Evolutionary conservation across 306 rosid species (phyloP), one percentile per base, ranked within the genome.

Genomic region (Quillaja saponaria): DNA sequence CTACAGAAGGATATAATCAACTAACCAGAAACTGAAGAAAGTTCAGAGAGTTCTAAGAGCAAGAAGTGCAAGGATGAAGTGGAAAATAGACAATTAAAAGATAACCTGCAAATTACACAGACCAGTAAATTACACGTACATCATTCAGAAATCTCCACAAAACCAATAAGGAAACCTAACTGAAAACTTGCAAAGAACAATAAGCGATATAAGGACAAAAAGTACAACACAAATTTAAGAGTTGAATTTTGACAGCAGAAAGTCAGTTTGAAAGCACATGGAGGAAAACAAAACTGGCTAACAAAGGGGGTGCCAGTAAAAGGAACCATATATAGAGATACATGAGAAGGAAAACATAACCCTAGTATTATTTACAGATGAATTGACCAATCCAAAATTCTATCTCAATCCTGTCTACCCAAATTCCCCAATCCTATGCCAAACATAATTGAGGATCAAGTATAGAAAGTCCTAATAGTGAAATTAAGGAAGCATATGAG

Each of bases 21-120:
- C 49, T 10, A 55, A 45, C 62, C 39, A 25, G 13, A 34, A 14
- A 37, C n/a, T 9, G 46, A 46, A 44, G 59, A 63, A 58, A 47
- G 2, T 31, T 52, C 12, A 47, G 67, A 49, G 66, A 70, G 8
- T 41, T 53, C 57, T 20, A 46, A 41, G 49, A 55, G 14, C 18
- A 16, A 47, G 3, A 60, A 14, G 59, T 37, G 38, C 46, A 46
- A 40, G 40, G 37, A 67, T 4, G 54, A 44, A 7, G 39, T 19
- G 14, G 14, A 19, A 53, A 37, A 19, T 60, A 15, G 33, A 67
- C 38, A 6, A n/a, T 19, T 7, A 10, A 7, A 25, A 4, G 31
- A 25, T 25, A 25, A 1, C 4, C 31, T 25, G 3, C 12, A 18
- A 25, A 25, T 25, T 25, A 25, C 31, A 25, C 4, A 25, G 31